Evolutionary conservation across 805 yeast species (phyloP), one percentile per base, ranked within the genome.

Genomic region (Sugiyamaella valdiviana): DNA sequence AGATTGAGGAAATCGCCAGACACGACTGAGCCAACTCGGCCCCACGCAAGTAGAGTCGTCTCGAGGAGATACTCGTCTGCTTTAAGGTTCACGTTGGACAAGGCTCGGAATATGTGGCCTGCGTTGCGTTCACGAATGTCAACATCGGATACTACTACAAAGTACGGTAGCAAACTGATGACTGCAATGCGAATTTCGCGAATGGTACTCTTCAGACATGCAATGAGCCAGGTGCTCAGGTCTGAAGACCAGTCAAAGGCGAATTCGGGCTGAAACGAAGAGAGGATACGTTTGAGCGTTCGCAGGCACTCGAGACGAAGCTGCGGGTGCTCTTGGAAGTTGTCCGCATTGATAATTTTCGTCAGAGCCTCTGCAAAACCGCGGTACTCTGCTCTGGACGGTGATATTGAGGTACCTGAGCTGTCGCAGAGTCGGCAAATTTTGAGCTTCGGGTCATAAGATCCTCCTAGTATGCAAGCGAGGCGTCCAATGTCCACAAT

Each of bases 1-100:
- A 80, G 77, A 61, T 85, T 84, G 38, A 84, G 73, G 58, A 80
- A 71, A 40, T 85, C 89, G 6, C 87, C 93, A 5, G 74, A 72
- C 5, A 82, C 73, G 0, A 82, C 72, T 5, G 77, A 66, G 0
- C 85, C 81, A 32, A 87, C 59, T 45, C 80, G 85, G 1, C 82
- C 79, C 78, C 90, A 79, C 0, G 84, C 73, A 54, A 63, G 39
- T 6, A 64, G 41, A 6, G 57, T 51, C 1, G 67, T 55, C 48
- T 66, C 70, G 7, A 53, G 39, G 12, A 56, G 42, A 50, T 47
- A 49, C 3, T 51, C 26, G 17, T 52, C 50, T 2, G 45, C 47
- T 19, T 41, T 42, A 16, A 41, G 32, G 23, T 46, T 50, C 14
- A 56, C 19, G 5, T 48, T 20, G 2, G 53, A 46, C 5, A 54